Evolutionary conservation across 495 filamentous ascomycete genomes (phyloP).

Genomic region (Sphaerosporella brunnea): DNA sequence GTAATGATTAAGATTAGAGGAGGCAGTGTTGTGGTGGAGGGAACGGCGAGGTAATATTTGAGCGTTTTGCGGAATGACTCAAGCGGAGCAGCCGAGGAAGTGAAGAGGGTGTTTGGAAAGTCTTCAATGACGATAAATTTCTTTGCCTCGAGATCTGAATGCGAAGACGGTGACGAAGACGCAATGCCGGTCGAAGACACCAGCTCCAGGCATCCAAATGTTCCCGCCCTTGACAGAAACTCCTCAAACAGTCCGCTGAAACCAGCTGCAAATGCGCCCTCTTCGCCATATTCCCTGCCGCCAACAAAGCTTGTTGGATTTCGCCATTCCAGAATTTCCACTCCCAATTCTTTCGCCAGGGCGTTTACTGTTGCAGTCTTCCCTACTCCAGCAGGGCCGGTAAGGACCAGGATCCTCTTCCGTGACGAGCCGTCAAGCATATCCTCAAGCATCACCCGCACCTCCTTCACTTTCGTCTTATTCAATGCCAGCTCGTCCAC

Average conservation of each 20-base stretch:
- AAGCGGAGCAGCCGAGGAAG: slow-evolving; percentile 45
- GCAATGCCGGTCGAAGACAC: slow-evolving; percentile 27
- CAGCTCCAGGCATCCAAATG: slow-evolving; percentile 58
- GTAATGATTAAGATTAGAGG: slow-evolving; percentile 82
- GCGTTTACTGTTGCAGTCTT: slow-evolving; percentile 76
- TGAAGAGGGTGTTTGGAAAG: slow-evolving; percentile 63
- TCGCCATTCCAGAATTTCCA: slow-evolving; percentile 74
- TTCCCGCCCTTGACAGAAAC: slow-evolving; percentile 61
- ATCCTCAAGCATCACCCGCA: slow-evolving; percentile 59
- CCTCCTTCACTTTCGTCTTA: slow-evolving; percentile 79
- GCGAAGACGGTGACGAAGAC: slow-evolving; percentile 23
- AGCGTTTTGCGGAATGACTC: slow-evolving; percentile 59
- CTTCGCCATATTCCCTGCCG: slow-evolving; percentile 7
- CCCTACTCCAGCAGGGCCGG: slow-evolving; percentile 78
- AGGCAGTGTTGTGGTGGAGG: slow-evolving; percentile 25
- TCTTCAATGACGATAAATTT: slow-evolving; percentile 79
- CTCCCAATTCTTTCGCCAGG: slow-evolving; percentile 51
- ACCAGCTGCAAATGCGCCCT: slow-evolving; percentile 12
- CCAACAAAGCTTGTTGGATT: slow-evolving; percentile 44
- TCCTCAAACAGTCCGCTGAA: slow-evolving; percentile 65
- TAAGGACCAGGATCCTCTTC: slow-evolving; percentile 62
- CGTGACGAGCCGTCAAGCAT: slow-evolving; percentile 45
- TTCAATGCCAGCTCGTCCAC: slow-evolving; percentile 80
- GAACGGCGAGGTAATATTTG: slow-evolving; percentile 22
- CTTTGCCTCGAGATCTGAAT: slow-evolving; percentile 21